Base-by-base conservation (phyloP, 2,329 filamentous ascomycete species). In the Leptographium radiaticola region DNA sequence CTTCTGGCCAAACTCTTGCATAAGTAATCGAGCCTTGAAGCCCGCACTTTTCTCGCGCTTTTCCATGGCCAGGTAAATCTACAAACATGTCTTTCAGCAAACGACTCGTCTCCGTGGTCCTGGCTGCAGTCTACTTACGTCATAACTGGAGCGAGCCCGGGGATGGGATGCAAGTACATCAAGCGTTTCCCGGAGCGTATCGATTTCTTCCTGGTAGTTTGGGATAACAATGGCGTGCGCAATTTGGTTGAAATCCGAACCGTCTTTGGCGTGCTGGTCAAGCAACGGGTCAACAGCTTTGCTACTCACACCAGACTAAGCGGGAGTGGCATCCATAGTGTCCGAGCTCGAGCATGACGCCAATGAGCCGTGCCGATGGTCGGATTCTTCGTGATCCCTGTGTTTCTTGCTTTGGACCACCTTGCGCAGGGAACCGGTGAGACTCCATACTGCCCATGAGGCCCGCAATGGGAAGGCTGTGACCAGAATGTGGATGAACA, bases 11-110 rank as follows among this genome's bases (percentile, higher is more conserved):
- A 85, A 87, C 56, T 78, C 75, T 48, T 77, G 73, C n/a, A 82
- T 74, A 16, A 87, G 70, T 10, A 71, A 71, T 55, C 75, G 70
- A 12, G 84, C 84, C 66, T 87, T 87, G 49, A 74, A 67, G 56
- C 79, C 75, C 12, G 74, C 77, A 48, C 78, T 74, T 50, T 70
- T 68, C 64, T 88, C 84, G 55, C 84, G 80, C 61, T 82, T 71
- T 63, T 87, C 84, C 84, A 87, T 87, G 25, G 79, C 84, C 34
- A 88, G 73, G 62, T 83, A 87, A 52, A 88, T 71, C 84, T 87
- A 16, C 8, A 36, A 4, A 20, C 5, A 6, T 15, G 12, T 31
- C 7, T 33, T 12, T 42, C 33, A 25, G 30, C 20, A 18, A 16
- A 16, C 12, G 6, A 12, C 20, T 11, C 11, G 20, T 11, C 6